These are phyloP conservation scores for Dothistroma pini DNA, from an alignment of 2,329 filamentous ascomycete species.

Conservation along the genomic window DNA sequence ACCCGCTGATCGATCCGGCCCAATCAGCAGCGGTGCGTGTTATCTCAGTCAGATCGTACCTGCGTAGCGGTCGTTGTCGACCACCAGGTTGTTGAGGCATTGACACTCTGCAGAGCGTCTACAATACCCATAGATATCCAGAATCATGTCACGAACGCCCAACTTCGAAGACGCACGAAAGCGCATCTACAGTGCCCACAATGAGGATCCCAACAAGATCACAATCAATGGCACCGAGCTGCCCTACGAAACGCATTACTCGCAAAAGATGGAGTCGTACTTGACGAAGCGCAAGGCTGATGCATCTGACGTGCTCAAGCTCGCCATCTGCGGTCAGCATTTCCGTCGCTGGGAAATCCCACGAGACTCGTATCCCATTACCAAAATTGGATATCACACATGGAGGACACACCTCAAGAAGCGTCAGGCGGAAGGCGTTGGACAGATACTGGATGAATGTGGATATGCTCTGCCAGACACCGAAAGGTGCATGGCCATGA, in stretches of 20 bases:
- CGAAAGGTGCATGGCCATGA: constrained; percentile 63
- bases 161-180: constrained; percentile 47
- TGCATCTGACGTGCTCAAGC: constrained; percentile 63
- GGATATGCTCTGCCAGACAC: constrained; percentile 54
- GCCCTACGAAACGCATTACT: constrained; percentile 81
- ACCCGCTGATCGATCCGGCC: background rate
- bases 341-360: constrained; percentile 83
- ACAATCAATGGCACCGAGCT: constrained; percentile 44
- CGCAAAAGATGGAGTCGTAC: constrained; percentile 72
- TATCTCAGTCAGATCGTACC: background rate
- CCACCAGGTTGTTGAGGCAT: background rate
- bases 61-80: background rate
- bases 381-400: constrained; percentile 69
- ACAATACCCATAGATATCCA: background rate
- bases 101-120: background rate
- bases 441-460: constrained; percentile 50
- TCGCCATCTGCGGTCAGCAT: constrained; percentile 81
- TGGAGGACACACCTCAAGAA: constrained; percentile 75
- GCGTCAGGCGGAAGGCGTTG: constrained; percentile 62
- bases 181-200: constrained; percentile 71
- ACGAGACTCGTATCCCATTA: constrained; percentile 68
- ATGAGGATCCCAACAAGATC: constrained; percentile 60
- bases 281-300: constrained; percentile 58
- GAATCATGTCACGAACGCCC: constrained; percentile 1
- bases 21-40: background rate